Conservation (phyloP, 2,329 filamentous ascomycete genomes). For the Emergomyces orientalis region DNA sequence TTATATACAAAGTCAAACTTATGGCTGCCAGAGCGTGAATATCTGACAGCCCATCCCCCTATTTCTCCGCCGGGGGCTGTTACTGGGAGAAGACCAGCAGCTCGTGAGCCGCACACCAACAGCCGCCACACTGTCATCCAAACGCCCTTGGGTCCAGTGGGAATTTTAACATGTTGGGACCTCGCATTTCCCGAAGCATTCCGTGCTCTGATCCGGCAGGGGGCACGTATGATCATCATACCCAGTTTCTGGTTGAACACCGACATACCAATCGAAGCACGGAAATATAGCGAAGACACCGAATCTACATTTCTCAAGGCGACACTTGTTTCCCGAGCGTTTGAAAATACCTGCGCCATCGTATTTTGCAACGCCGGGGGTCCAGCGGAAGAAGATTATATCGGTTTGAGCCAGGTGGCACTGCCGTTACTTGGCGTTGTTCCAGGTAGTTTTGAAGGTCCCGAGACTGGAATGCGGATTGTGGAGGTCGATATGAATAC, state of each 20-base stretch:
- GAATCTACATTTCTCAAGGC: constrained; percentile 44
- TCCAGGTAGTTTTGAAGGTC: constrained; percentile 39
- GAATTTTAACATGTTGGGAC: constrained; percentile 50
- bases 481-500: constrained; percentile 47
- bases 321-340: constrained; percentile 43
- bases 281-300: constrained; percentile 39
- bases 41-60: constrained; percentile 5
- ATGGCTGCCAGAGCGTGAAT: constrained; percentile 4
- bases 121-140: constrained; percentile 1
- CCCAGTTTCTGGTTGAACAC: constrained; percentile 43
- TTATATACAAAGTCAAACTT: constrained; percentile 42
- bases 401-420: constrained; percentile 45
- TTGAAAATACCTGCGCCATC: constrained; percentile 49
- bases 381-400: constrained; percentile 42
- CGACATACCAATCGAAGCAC: constrained; percentile 41
- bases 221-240: constrained; percentile 47
- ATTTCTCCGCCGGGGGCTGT: background rate
- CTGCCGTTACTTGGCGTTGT: constrained; percentile 43
- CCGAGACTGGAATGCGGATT: constrained; percentile 22
- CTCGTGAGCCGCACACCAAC: background rate
- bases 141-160: constrained; percentile 46
- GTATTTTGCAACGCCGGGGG: constrained; percentile 50
- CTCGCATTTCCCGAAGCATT: constrained; percentile 50
- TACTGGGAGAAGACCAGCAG: background rate
- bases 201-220: constrained; percentile 43